Evolutionary conservation across 805 yeast species (phyloP), one percentile per base, ranked within the genome.

Genomic region (Candida verbasci): DNA sequence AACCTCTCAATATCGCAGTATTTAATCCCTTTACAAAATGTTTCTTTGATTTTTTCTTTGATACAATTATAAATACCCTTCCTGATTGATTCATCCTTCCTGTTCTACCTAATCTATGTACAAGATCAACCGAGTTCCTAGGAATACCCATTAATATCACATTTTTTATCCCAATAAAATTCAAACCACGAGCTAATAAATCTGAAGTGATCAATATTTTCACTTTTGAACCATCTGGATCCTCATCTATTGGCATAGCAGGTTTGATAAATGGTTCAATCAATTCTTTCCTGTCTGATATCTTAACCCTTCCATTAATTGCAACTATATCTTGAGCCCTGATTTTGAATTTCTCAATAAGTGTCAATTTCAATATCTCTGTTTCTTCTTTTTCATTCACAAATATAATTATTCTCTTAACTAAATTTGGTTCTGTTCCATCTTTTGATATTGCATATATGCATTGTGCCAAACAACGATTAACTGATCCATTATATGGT

Each of bases 31-130:
- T 80, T 18, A 87, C 81, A 87, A 94, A 87, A 4, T 84, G 71
- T 48, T 82, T 81, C n/a, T 74, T 70, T 15, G 34, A 20, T 14
- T 30, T 35, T 43, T 78, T 82, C 43, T 80, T 79, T 43, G 80
- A 82, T 18, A 82, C 81, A 35, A 91, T 76, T 50, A 93, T 65
- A 44, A 87, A 82, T 2, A 86, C 96, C 42, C 96, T 72, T 10
- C 98, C 98, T 24, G 82, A 71, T 51, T 82, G 87, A 30, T 83
- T 85, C 84, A 89, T 81, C 55, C 98, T 67, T 3, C 96, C 97
- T 0, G 97, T 91, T 61, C 98, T 76, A 1, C 98, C 98, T 1
- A 86, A 82, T 43, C 98, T 69, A 56, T 91, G 97, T 15, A 91
- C 78, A 41, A 91, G 66, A 58, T 91, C 97, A 14, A 86, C 80